phyloP scores from a whole-genome alignment of 202 grass and related monocot species.

The Miscanthus sacchariflorus region DNA sequence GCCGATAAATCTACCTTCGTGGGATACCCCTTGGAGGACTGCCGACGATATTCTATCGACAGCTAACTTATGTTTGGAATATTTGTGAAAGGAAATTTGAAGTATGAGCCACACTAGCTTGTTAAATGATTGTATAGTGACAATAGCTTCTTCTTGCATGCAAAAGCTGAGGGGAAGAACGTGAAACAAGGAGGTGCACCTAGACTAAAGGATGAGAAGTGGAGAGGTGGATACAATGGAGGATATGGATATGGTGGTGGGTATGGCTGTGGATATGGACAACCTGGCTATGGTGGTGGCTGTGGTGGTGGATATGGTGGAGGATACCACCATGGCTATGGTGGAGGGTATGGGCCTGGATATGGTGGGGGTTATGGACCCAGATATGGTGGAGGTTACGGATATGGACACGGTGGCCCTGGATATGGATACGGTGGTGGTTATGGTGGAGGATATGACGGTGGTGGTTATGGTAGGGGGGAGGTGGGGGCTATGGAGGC shows the following conservation, averaged over 20 bases:
- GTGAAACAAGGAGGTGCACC: not conserved
- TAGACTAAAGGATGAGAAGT: conserved; percentile 46
- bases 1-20: no score
- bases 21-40: no score
- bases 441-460: not conserved
- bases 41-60: no score
- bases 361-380: conserved; percentile 11
- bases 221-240: conserved; percentile 28
- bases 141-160: not conserved
- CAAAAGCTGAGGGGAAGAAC: conserved; percentile 35
- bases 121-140: no score
- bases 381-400: not conserved
- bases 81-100: not conserved
- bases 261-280: conserved; percentile 20
- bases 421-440: not conserved
- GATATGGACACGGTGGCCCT: not conserved
- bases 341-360: not conserved
- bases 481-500: conserved; percentile 11
- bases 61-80: not conserved
- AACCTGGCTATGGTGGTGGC: not conserved
- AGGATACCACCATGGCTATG: conserved; percentile 8
- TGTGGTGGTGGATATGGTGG: conserved; percentile 17
- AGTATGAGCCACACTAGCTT: not conserved
- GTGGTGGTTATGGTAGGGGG: not conserved
- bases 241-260: conserved; percentile 17